Percentiles rank a stretch among this genome's conserved stretches.
Evolutionary conservation across 1,139 yeast genomes (phyloP).

Genomic region (Pneumocystis sp.): DNA sequence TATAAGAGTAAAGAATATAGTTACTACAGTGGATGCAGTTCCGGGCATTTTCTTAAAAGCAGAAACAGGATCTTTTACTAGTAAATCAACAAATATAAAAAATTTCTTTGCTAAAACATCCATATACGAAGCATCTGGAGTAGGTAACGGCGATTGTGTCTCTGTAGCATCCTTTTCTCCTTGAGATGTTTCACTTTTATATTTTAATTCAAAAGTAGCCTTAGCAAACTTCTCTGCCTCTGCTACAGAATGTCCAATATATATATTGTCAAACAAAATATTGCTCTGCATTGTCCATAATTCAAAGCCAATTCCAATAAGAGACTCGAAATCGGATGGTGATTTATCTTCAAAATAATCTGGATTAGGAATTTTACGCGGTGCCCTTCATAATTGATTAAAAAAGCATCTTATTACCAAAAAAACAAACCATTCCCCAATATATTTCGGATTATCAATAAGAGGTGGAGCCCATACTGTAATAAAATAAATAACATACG

Average conservation of each 20-base stretch:
- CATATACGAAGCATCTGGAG: background rate
- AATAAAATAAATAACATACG: background rate
- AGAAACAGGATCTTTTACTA: background rate
- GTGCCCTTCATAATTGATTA: conserved; percentile 21
- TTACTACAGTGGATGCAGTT: background rate
- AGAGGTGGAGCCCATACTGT: conserved; percentile 50
- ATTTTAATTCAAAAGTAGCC: conserved; percentile 51
- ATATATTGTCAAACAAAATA: conserved; percentile 66
- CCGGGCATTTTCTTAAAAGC: background rate
- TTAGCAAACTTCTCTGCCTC: conserved; percentile 82
- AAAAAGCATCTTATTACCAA: background rate
- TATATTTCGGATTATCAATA: conserved; percentile 57
- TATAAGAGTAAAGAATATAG: background rate
- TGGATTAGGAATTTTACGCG: conserved; percentile 54
- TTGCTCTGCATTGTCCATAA: conserved; percentile 75
- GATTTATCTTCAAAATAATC: conserved; percentile 41
- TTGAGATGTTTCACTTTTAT: conserved; percentile 35
- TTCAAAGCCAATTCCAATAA: conserved; percentile 79
- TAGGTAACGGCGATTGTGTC: too few relatives aligned
- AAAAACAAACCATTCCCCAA: conserved; percentile 48
- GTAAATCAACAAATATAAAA: background rate
- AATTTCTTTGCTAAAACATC: background rate
- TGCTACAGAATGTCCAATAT: conserved; percentile 61
- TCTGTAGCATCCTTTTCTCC: conserved; percentile 17
- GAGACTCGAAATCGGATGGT: conserved; percentile 50